Evolutionary conservation across 306 rosid species (phyloP), one percentile per base, ranked within the genome.

Genomic region (Lablab purpureus): DNA sequence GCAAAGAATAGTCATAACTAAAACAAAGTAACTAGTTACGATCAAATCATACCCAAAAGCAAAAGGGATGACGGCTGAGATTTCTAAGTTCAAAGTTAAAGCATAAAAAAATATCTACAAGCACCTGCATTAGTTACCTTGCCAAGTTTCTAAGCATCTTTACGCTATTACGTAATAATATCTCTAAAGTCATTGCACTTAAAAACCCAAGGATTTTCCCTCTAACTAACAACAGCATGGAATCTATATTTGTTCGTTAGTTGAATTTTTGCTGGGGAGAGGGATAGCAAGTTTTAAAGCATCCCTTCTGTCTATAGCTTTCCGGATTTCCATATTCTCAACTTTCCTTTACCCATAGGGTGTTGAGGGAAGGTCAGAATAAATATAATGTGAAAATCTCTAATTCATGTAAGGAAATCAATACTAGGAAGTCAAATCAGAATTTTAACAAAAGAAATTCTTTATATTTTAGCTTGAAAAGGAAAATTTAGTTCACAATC

Each of bases 91-190:
- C 51, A 49, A 47, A 21, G 27, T 36, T 37, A 58, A 74, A 58
- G 41, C 41, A 41, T 22, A 32, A 6, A n/a, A 62, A 51, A 34
- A 28, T 3, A 66, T 66, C 67, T 51, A 77, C 15, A 23, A 36
- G 66, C 74, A 76, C 50, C 23, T 34, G n/a, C 32, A 10, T 65
- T 64, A 64, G 25, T 18, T 64, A n/a, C 70, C 30, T 37, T 65
- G 47, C 28, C 49, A 37, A 9, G 71, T 19, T 65, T 36, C 71
- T 34, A 65, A 36, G 17, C 71, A 66, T 12, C 51, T 37, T 66
- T 66, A 66, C 14, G n/a, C 78, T 71, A 49, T 70, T 49, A 50
- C 0, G 50, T 41, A 50, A 50, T 27, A 17, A 32, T 18, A 10
- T 25, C 18, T 46, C 27, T 49, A 28, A 25, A 50, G 45, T 12